phyloP scores from a whole-genome alignment of 495 filamentous ascomycete genomes.

The Penicillium crystallinum region DNA sequence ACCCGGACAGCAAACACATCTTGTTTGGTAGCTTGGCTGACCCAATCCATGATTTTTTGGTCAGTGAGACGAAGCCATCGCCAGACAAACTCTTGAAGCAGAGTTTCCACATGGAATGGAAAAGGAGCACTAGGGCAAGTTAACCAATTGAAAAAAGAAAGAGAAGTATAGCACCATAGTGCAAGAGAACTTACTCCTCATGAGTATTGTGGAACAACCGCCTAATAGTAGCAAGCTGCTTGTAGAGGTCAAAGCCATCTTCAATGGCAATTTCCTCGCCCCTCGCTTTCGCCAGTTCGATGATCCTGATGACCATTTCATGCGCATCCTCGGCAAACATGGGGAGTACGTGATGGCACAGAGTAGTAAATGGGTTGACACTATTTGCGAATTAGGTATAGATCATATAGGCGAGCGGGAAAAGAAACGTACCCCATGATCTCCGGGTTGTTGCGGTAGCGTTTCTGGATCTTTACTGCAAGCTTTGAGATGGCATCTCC shows the following conservation, averaged over 20 bases:
- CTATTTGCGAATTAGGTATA: slow-evolving; percentile 25
- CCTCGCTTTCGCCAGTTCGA: slow-evolving; percentile 60
- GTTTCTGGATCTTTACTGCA: slow-evolving; percentile 80
- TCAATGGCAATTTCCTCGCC: slow-evolving; percentile 76
- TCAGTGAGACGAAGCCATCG: slow-evolving; percentile 85
- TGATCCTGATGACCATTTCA: slow-evolving; percentile 73
- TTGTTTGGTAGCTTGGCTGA: slow-evolving; percentile 83
- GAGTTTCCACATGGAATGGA: slow-evolving; percentile 76
- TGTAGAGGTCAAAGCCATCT: slow-evolving; percentile 93
- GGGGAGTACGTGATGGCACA: slow-evolving; percentile 80
- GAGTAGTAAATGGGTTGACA: slow-evolving; percentile 73
- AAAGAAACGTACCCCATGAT: slow-evolving; percentile 65
- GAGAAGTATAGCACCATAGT: not conserved
- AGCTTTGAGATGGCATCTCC: slow-evolving; percentile 79
- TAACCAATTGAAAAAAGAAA: not conserved
- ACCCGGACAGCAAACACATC: slow-evolving; percentile 72
- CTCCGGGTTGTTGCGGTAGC: slow-evolving; percentile 81
- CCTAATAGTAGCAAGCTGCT: slow-evolving; percentile 76
- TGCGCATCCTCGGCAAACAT: slow-evolving; percentile 82
- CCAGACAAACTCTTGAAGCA: slow-evolving; percentile 91
- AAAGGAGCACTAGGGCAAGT: slow-evolving; percentile 48
- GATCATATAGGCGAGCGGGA: slow-evolving; percentile 1
- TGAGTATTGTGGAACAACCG: slow-evolving; percentile 69
- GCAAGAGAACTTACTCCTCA: slow-evolving; percentile 45
- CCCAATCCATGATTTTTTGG: slow-evolving; percentile 71